These are phyloP conservation scores for Ricinus communis DNA, from an alignment of 345 rosid genomes.

Conservation along the genomic window DNA sequence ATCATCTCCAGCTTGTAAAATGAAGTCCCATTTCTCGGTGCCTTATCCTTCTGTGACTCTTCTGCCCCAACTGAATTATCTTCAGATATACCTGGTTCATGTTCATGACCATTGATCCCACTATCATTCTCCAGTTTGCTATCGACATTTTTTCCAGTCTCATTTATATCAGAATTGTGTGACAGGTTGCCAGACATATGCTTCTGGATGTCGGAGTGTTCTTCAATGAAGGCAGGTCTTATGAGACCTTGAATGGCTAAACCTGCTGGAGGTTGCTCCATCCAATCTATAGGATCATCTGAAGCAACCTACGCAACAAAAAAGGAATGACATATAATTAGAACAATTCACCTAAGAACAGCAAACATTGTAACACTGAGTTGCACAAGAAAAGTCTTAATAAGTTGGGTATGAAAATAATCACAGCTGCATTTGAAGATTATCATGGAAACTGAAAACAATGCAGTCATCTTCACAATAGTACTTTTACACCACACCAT, in stretches of 20 bases:
- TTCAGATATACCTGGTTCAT: slow-evolving; percentile 29
- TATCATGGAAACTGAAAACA: background rate
- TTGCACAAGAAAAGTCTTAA: background rate
- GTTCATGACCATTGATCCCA: slow-evolving; percentile 43
- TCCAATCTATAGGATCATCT: slow-evolving; percentile 79
- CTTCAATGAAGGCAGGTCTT: slow-evolving; percentile 72
- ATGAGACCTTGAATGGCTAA: slow-evolving; percentile 79
- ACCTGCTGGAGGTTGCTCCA: slow-evolving; percentile 89
- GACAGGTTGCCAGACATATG: slow-evolving; percentile 44
- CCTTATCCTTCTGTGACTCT: slow-evolving; percentile 41
- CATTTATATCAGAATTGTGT: slow-evolving; percentile 28
- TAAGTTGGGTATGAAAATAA: slow-evolving; percentile 7
- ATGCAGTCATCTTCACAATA: background rate
- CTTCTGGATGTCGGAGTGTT: slow-evolving; percentile 65
- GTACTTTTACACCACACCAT: slow-evolving; percentile 2
- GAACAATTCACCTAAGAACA: slow-evolving; percentile 1
- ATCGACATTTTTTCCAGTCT: slow-evolving; percentile 34
- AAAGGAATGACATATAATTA: slow-evolving; percentile 19
- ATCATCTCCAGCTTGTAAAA: slow-evolving; percentile 86
- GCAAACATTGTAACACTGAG: background rate
- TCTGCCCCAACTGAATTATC: slow-evolving; percentile 36
- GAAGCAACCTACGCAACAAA: slow-evolving; percentile 57
- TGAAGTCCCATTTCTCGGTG: slow-evolving; percentile 42
- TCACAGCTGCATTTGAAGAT: background rate
- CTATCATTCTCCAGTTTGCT: slow-evolving; percentile 41